phyloP scores from a whole-genome alignment of 2,329 filamentous ascomycete species.

The Paracamarosporium sp. region DNA sequence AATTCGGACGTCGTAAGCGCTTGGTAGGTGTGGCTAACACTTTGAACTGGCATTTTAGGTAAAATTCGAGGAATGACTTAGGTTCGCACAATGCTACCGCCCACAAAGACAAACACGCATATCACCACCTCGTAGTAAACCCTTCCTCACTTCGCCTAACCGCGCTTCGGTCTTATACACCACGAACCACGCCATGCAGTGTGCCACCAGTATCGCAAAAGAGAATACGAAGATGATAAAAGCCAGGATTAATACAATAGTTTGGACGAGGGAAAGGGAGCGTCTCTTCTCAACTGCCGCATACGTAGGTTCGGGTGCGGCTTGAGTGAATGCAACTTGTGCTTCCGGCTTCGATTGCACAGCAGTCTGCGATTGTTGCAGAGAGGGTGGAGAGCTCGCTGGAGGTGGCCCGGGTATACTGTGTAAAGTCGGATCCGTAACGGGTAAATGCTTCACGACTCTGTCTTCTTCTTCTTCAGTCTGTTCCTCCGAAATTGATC shows the following conservation, averaged over 20 bases:
- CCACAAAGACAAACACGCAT: constrained; percentile 41
- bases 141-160: constrained; percentile 29
- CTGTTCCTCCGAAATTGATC: background rate
- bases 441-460: background rate
- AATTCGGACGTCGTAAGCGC: background rate
- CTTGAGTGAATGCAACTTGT: background rate
- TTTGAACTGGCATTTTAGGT: too few relatives aligned
- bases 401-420: background rate
- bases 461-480: background rate
- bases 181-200: constrained; percentile 36
- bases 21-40: background rate
- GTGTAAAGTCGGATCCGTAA: background rate
- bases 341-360: background rate
- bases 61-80: background rate
- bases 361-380: background rate
- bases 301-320: background rate
- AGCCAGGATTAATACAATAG: constrained; percentile 10
- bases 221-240: constrained; percentile 22
- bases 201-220: constrained; percentile 30
- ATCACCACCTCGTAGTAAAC: constrained; percentile 33
- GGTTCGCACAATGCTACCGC: background rate
- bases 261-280: constrained; percentile 8
- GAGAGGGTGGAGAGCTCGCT: background rate
- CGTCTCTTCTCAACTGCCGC: background rate
- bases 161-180: constrained; percentile 37